These are phyloP conservation scores for Sophora flavescens DNA, from an alignment of 306 rosid genomes.

Conservation along the genomic window DNA sequence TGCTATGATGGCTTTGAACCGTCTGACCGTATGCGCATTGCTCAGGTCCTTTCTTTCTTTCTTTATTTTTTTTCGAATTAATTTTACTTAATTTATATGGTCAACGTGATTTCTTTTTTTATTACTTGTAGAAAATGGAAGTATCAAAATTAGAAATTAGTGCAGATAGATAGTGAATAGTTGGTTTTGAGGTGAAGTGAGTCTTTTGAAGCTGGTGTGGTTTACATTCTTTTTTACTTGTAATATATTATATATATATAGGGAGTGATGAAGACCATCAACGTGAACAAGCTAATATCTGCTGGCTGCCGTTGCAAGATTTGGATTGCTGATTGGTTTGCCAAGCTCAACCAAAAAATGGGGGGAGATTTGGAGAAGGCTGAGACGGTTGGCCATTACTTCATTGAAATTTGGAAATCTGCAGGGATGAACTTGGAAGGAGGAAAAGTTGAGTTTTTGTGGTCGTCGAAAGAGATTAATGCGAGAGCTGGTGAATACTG, in stretches of 20 bases:
- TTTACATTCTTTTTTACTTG: not conserved
- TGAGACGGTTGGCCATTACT: slow-evolving; percentile 68
- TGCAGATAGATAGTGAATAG: not conserved
- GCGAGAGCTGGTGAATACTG: slow-evolving; percentile 75
- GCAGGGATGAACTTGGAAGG: slow-evolving; percentile 82
- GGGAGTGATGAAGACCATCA: slow-evolving; percentile 89
- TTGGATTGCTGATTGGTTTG: slow-evolving; percentile 97
- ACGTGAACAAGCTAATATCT: slow-evolving; percentile 80
- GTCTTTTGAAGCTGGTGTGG: slow-evolving; percentile 13
- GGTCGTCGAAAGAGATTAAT: slow-evolving; percentile 88
- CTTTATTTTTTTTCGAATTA: not conserved
- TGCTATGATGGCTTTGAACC: slow-evolving; percentile 97
- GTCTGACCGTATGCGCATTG: slow-evolving; percentile 94
- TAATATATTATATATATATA: slow-evolving; percentile 25
- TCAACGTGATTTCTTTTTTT: not conserved
- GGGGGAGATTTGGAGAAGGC: slow-evolving; percentile 88
- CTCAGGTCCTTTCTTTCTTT: slow-evolving; percentile 62
- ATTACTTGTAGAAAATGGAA: not conserved
- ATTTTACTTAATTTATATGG: not conserved
- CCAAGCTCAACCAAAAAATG: slow-evolving; percentile 87
- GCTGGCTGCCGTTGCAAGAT: slow-evolving; percentile 86
- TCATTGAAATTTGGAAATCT: slow-evolving; percentile 90
- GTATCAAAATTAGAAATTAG: no score
- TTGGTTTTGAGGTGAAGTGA: not conserved
- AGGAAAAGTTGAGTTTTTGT: slow-evolving; percentile 88